A percentile compares a stretch with the other conserved stretches of the same genome.
These are phyloP conservation scores for Cordyceps cateniannulata DNA, from an alignment of 2,329 filamentous ascomycete species.

Conservation along the genomic window DNA sequence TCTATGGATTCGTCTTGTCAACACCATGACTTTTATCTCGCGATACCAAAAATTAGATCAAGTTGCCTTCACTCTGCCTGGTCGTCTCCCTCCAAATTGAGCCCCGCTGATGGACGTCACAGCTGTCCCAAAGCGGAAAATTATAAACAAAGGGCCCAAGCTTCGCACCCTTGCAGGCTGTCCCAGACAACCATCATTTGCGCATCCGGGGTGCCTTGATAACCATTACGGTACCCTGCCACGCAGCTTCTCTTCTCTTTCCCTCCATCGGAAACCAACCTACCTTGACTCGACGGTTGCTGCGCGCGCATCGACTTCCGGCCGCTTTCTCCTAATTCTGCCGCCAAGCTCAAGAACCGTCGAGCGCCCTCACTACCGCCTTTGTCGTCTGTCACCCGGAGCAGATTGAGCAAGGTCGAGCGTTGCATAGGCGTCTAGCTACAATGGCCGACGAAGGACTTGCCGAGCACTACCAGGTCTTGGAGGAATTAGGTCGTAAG, in stretches of 20 bases:
- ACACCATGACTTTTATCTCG: slow-evolving; percentile 13
- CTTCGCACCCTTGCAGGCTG: slow-evolving; percentile 23
- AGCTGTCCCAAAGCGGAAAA: slow-evolving; percentile 32
- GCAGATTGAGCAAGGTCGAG: slow-evolving; percentile 5
- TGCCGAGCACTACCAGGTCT: slow-evolving; percentile 84
- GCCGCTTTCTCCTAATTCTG: slow-evolving; percentile 4
- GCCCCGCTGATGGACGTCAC: slow-evolving; percentile 18
- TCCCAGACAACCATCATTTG: slow-evolving; percentile 28
- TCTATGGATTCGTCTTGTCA: neutral
- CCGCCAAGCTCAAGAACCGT: slow-evolving; percentile 10
- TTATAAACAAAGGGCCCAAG: slow-evolving; percentile 35
- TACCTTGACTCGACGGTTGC: slow-evolving; percentile 3
- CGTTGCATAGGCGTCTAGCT: slow-evolving; percentile 14
- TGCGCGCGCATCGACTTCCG: slow-evolving; percentile 5
- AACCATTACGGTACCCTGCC: slow-evolving; percentile 13
- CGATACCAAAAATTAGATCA: slow-evolving; percentile 18
- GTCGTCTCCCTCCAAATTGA: slow-evolving; percentile 11
- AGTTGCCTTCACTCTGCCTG: slow-evolving; percentile 11
- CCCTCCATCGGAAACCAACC: neutral
- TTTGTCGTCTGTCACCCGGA: neutral
- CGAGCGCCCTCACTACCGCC: neutral
- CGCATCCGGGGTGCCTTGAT: slow-evolving; percentile 13
- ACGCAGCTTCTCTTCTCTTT: slow-evolving; percentile 1
- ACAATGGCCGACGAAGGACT: slow-evolving; percentile 58
- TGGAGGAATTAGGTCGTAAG: slow-evolving; percentile 93